Conservation (phyloP, 495 filamentous ascomycete genomes). For the Margaritispora aquatica region DNA sequence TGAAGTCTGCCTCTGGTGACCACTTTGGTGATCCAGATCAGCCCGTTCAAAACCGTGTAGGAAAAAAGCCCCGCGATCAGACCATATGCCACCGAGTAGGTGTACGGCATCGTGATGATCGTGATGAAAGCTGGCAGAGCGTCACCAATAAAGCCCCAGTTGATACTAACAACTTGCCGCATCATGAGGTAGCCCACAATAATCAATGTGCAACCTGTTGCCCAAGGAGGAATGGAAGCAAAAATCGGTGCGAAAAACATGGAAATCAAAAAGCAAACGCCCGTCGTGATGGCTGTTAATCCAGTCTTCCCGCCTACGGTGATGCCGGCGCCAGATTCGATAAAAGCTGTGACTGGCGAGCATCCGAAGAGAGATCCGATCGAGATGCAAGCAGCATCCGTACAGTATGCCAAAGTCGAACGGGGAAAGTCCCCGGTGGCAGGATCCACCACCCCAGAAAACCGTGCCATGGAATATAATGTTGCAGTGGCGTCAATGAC, state of each 20-base stretch:
- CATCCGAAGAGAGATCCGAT: slow-evolving; percentile 69
- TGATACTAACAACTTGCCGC: slow-evolving; percentile 43
- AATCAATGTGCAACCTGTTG: slow-evolving; percentile 71
- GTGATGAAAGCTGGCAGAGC: slow-evolving; percentile 78
- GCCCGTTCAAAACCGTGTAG: slow-evolving; percentile 59
- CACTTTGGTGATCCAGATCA: slow-evolving; percentile 54
- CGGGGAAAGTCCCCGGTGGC: slow-evolving; percentile 60
- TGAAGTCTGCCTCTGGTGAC: slow-evolving; percentile 53
- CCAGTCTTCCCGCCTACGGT: slow-evolving; percentile 77
- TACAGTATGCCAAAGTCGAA: slow-evolving; percentile 60
- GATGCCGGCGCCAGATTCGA: slow-evolving; percentile 78
- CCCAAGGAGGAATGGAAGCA: too few species aligned
- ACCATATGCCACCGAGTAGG: slow-evolving; percentile 73
- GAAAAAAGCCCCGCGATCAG: slow-evolving; percentile 71
- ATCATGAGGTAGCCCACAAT: slow-evolving; percentile 56
- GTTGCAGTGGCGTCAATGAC: slow-evolving; percentile 63
- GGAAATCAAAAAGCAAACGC: slow-evolving; percentile 68
- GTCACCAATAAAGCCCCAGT: slow-evolving; percentile 54
- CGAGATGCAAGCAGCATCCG: slow-evolving; percentile 60
- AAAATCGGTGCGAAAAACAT: slow-evolving; percentile 80
- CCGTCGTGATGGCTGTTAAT: slow-evolving; percentile 67
- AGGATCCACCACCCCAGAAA: slow-evolving; percentile 56
- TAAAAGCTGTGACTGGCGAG: slow-evolving; percentile 74
- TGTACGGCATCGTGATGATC: slow-evolving; percentile 73
- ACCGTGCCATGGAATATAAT: slow-evolving; percentile 77